These are phyloP conservation scores for Nakazawaea ernobii DNA, from an alignment of 805 yeast species.

Conservation along the genomic window DNA sequence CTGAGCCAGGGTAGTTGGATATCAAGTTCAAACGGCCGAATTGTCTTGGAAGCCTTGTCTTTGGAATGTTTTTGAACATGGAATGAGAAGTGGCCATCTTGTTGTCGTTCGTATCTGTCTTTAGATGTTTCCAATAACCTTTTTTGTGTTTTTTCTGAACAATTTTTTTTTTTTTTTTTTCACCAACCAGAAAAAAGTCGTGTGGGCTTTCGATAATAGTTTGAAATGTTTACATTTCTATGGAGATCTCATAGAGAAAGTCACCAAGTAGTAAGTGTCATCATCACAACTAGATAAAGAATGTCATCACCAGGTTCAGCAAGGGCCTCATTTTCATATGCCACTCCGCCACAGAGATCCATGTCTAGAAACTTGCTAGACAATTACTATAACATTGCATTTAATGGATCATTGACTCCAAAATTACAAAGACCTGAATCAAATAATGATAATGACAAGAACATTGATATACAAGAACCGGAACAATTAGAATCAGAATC, in stretches of 20 bases:
- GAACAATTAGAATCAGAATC: neutral
- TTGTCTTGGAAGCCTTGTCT: conserved; percentile 40
- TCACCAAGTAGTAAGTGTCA: neutral
- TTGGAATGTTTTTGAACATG: conserved; percentile 29
- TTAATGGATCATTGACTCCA: conserved; percentile 1
- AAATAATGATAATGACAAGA: too few relatives aligned
- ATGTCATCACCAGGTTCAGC: neutral
- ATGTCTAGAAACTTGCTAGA: neutral
- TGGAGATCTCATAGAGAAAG: too few relatives aligned
- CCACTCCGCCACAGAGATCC: neutral
- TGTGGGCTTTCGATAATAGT: too few relatives aligned
- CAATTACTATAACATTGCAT: conserved; percentile 7
- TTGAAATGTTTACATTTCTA: neutral
- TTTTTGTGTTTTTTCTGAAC: too few relatives aligned
- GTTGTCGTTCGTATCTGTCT: neutral
- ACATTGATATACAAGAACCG: neutral
- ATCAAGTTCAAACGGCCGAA: conserved; percentile 43
- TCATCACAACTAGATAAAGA: neutral
- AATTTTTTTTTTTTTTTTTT: neutral
- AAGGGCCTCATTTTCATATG: too few relatives aligned
- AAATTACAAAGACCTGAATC: neutral
- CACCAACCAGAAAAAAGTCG: neutral
- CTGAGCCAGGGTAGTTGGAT: conserved; percentile 41
- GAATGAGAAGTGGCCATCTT: conserved; percentile 4
- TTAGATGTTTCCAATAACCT: neutral